Percentiles rank a stretch among this genome's conserved stretches.
Evolutionary conservation across 306 rosid species (phyloP).

Genomic region (Citrullus mucosospermus): DNA sequence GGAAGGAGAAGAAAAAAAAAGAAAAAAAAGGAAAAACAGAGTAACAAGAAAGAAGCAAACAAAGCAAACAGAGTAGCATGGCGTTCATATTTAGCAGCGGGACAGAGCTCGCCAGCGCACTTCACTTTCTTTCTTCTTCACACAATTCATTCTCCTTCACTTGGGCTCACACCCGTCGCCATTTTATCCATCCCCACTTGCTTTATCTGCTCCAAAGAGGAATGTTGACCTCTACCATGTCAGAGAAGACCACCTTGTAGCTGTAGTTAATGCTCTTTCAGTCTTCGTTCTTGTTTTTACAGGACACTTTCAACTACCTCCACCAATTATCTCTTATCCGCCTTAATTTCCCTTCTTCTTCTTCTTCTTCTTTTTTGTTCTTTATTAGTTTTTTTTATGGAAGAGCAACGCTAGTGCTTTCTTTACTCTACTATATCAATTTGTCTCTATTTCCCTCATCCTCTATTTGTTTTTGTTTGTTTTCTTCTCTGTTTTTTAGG

Average conservation of each 20-base stretch:
- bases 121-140: not conserved
- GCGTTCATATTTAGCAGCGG: not conserved
- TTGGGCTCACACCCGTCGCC: not conserved
- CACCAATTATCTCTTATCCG: conserved; percentile 3
- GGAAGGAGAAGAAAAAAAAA: not conserved
- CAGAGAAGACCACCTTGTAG: conserved; percentile 2
- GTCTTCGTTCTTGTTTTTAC: conserved; percentile 4
- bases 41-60: not conserved
- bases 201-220: not conserved
- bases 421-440: not conserved
- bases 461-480: not conserved
- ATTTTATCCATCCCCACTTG: not conserved
- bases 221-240: conserved; percentile 28
- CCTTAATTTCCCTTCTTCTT: not conserved
- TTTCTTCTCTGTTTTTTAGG: conserved; percentile 14
- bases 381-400: not conserved
- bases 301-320: conserved; percentile 25
- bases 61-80: not conserved
- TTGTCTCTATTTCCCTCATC: conserved; percentile 12
- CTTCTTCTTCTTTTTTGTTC: not conserved
- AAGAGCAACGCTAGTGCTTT: not conserved
- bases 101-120: not conserved
- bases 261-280: conserved; percentile 21
- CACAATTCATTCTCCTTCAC: not conserved
- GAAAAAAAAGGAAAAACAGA: not conserved